Percentiles rank a stretch among this genome's conserved stretches.
phyloP scores from a whole-genome alignment of 495 filamentous ascomycete species.

The Annulohypoxylon stygium region DNA sequence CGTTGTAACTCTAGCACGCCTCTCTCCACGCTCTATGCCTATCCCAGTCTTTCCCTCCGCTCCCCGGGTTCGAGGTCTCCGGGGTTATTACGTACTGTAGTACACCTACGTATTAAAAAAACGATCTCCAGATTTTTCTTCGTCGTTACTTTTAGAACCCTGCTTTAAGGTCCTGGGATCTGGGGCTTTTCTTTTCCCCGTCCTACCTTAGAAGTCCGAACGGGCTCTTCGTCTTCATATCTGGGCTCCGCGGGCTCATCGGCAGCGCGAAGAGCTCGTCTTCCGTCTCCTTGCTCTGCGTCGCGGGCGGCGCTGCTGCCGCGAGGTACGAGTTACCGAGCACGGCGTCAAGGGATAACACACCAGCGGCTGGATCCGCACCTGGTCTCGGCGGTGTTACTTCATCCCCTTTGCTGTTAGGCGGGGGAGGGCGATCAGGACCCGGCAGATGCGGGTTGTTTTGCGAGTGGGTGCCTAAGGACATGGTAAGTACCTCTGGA shows the following conservation, averaged over 20 bases:
- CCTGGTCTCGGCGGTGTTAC: constrained; percentile 38
- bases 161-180: background rate
- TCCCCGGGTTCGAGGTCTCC: background rate
- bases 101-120: background rate
- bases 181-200: background rate
- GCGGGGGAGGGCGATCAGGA: constrained; percentile 66
- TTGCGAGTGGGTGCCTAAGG: constrained; percentile 26
- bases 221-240: constrained; percentile 76
- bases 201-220: constrained; percentile 65
- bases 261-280: constrained; percentile 85
- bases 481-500: constrained; percentile 12
- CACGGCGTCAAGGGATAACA: constrained; percentile 62
- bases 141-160: background rate
- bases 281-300: constrained; percentile 63
- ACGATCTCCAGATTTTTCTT: background rate
- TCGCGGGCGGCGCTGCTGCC: constrained; percentile 49
- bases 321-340: constrained; percentile 52
- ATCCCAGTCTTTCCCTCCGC: background rate
- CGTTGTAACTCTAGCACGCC: constrained; percentile 5
- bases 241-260: constrained; percentile 82
- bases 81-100: constrained; percentile 2
- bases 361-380: constrained; percentile 47
- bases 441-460: constrained; percentile 21
- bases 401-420: constrained; percentile 53
- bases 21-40: background rate